These are phyloP conservation scores for Colletotrichum camelliae DNA, from an alignment of 2,329 filamentous ascomycete genomes.

Conservation along the genomic window DNA sequence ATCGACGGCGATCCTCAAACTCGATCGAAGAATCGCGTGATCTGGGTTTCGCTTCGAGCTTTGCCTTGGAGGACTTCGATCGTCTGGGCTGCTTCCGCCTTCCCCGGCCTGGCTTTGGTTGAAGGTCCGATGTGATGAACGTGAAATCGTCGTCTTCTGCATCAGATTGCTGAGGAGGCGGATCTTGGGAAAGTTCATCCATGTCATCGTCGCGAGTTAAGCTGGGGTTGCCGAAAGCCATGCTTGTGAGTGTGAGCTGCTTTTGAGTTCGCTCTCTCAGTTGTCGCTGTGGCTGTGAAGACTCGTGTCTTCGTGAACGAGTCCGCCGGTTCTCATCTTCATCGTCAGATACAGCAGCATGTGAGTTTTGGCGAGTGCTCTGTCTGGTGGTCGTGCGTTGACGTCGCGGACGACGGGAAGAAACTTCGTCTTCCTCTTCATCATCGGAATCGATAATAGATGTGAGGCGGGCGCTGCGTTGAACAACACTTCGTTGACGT, in stretches of 20 bases:
- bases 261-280: slow-evolving; percentile 26
- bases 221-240: slow-evolving; percentile 27
- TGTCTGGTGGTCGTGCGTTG: not conserved
- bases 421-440: not conserved
- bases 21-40: slow-evolving; percentile 53
- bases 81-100: slow-evolving; percentile 24
- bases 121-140: slow-evolving; percentile 43
- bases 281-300: not conserved
- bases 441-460: not conserved
- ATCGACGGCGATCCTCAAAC: slow-evolving; percentile 56
- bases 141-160: slow-evolving; percentile 39
- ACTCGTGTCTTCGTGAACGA: not conserved
- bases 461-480: not conserved
- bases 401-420: slow-evolving; percentile 1
- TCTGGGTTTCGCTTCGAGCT: slow-evolving; percentile 21
- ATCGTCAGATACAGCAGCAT: not conserved
- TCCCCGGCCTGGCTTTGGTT: slow-evolving; percentile 5
- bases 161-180: slow-evolving; percentile 28
- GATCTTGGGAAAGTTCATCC: slow-evolving; percentile 38
- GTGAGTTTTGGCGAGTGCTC: not conserved
- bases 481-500: not conserved
- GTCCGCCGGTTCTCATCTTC: not conserved
- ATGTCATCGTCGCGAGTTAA: slow-evolving; percentile 11
- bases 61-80: slow-evolving; percentile 16
- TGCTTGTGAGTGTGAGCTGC: slow-evolving; percentile 28